Percentiles rank a stretch among this genome's conserved stretches.
Evolutionary conservation across 345 rosid genomes (phyloP).

Genomic region (Noccaea bulbosa): DNA sequence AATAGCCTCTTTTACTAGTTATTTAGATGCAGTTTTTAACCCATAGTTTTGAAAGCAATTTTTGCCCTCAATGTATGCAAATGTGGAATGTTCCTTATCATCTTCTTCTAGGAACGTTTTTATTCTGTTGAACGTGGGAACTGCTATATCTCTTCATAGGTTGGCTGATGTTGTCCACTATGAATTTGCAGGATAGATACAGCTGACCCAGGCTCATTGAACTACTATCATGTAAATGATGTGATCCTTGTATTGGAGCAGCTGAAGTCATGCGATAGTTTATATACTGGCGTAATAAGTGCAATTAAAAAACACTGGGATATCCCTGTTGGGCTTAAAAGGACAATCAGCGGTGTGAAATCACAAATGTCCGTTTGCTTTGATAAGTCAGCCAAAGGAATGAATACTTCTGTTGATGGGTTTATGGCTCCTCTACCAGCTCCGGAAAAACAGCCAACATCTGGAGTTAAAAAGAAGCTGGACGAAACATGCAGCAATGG

Average conservation of each 20-base stretch:
- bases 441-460: constrained; percentile 26
- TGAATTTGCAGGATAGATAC: constrained; percentile 77
- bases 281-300: constrained; percentile 56
- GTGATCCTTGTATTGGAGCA: constrained; percentile 61
- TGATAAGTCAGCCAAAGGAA: constrained; percentile 42
- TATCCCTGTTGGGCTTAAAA: constrained; percentile 47
- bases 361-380: constrained; percentile 44
- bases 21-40: constrained; percentile 14
- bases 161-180: constrained; percentile 35
- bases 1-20: constrained; percentile 18
- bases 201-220: constrained; percentile 51
- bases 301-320: constrained; percentile 73
- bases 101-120: constrained; percentile 10
- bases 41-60: not conserved
- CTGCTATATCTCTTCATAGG: constrained; percentile 26
- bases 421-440: constrained; percentile 36
- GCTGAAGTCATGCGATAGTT: constrained; percentile 60
- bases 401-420: constrained; percentile 44
- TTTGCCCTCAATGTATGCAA: constrained; percentile 16
- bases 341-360: constrained; percentile 47
- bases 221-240: constrained; percentile 69
- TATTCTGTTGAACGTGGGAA: constrained; percentile 23
- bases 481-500: constrained; percentile 50
- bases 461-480: constrained; percentile 46
- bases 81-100: constrained; percentile 15